Percentiles rank a stretch among this genome's conserved stretches.
Conservation (phyloP, 805 yeast species). For the Teunomyces panamensis region DNA sequence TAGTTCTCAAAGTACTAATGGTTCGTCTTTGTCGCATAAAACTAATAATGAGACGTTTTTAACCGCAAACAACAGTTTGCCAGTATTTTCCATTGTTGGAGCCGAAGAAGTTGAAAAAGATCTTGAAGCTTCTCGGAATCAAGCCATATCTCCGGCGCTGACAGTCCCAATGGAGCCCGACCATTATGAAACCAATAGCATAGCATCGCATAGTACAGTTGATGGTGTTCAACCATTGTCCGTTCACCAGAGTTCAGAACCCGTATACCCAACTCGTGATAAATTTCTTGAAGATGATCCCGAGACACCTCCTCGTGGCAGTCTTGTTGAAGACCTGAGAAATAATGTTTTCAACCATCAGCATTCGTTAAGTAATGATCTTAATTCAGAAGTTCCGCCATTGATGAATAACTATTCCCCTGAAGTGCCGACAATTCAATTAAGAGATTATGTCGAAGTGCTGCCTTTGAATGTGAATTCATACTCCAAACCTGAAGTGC, state of each 20-base stretch:
- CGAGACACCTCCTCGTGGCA: conserved; percentile 1
- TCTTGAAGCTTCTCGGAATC: neutral
- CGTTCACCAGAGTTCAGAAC: neutral
- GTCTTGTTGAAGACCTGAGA: neutral
- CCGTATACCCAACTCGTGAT: neutral
- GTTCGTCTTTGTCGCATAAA: neutral
- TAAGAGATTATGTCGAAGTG: neutral
- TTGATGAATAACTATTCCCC: neutral
- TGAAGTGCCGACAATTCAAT: neutral
- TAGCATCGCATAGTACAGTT: neutral
- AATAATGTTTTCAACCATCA: neutral
- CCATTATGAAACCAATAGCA: neutral
- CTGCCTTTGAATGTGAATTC: neutral
- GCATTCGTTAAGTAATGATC: neutral
- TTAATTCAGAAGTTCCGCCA: neutral
- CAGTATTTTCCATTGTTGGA: conserved; percentile 7
- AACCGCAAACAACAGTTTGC: conserved; percentile 4
- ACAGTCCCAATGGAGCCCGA: neutral
- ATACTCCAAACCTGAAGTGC: neutral
- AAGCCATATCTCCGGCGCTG: neutral
- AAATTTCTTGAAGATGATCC: neutral
- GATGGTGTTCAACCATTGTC: neutral
- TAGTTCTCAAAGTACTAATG: neutral
- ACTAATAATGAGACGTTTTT: neutral
- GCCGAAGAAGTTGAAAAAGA: conserved; percentile 4